These are phyloP conservation scores for Chlorella sp. DNA, from an alignment of 139 green algal species.

Conservation along the genomic window DNA sequence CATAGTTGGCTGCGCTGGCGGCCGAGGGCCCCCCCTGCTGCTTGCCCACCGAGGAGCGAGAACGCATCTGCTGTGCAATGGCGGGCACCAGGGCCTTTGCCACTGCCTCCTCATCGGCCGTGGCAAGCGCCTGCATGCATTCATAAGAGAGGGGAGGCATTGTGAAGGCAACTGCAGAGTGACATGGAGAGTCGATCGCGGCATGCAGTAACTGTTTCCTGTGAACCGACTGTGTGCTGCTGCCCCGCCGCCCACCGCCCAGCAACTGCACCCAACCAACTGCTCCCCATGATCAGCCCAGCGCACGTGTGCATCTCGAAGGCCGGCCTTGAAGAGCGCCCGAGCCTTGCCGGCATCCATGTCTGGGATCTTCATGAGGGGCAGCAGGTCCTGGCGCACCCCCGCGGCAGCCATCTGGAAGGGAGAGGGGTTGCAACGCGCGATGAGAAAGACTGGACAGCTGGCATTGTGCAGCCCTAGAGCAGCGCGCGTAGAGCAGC, in stretches of 20 bases:
- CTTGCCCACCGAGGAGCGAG: constrained; percentile 3
- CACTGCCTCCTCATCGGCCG: constrained; percentile 3
- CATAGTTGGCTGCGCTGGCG: constrained; percentile 14
- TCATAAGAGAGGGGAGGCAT: not conserved
- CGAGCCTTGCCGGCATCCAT: constrained; percentile 59
- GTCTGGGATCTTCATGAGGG: constrained; percentile 64
- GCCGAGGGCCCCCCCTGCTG: not conserved
- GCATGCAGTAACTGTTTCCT: too few species aligned
- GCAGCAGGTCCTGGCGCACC: constrained; percentile 67
- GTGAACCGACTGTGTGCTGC: too few species aligned
- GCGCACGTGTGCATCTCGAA: constrained; percentile 36
- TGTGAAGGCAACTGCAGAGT: too few species aligned
- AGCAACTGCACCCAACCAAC: too few species aligned
- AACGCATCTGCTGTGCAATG: constrained; percentile 12
- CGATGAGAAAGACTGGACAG: too few species aligned
- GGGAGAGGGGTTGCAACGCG: too few species aligned
- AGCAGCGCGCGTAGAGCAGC: too few species aligned
- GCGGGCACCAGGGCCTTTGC: constrained; percentile 1
- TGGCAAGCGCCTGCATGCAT: constrained; percentile 3
- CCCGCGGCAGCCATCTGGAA: constrained; percentile 59
- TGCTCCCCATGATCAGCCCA: too few species aligned
- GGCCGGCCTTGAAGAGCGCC: constrained; percentile 55
- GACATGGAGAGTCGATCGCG: too few species aligned
- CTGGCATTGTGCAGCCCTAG: too few species aligned
- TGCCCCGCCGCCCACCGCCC: too few species aligned